These are phyloP conservation scores for Nannochloropsis gaditana DNA, from an alignment of 108 stramenopile genomes.

Conservation along the genomic window DNA sequence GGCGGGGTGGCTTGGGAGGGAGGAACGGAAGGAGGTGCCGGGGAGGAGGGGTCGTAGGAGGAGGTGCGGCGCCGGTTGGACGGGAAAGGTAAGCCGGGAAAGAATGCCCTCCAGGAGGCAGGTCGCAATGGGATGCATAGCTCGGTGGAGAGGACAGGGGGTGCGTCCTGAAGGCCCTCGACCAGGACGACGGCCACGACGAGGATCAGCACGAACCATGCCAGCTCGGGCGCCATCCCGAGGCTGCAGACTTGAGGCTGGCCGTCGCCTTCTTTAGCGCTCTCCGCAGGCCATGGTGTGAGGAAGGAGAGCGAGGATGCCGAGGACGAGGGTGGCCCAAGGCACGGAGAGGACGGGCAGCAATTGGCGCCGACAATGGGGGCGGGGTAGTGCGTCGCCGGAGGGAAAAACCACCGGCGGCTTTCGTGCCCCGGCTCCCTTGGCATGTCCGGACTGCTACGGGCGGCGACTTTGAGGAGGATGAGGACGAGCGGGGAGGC, in stretches of 20 bases:
- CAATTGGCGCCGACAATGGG: not conserved
- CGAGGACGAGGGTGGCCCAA: not conserved
- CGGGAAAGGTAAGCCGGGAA: not conserved
- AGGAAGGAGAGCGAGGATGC: not conserved
- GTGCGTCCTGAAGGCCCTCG: not conserved
- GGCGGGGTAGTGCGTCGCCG: not conserved
- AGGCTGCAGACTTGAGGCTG: not conserved
- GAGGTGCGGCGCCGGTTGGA: not conserved
- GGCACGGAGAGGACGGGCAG: not conserved
- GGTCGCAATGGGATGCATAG: not conserved
- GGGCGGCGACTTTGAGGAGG: conserved; percentile 5
- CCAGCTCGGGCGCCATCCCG: not conserved
- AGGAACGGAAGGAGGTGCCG: not conserved
- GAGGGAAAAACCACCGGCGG: not conserved
- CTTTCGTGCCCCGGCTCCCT: not conserved
- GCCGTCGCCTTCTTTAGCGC: no score
- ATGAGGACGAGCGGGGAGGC: not conserved
- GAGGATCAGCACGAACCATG: not conserved
- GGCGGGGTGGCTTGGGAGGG: not conserved
- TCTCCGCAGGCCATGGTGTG: not conserved
- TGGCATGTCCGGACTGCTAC: not conserved
- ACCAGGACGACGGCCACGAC: not conserved
- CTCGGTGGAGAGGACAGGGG: not conserved
- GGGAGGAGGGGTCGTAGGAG: not conserved
- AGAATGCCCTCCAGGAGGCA: not conserved